Conservation (phyloP, 1,139 yeast species). For the Pichia inconspicua region DNA sequence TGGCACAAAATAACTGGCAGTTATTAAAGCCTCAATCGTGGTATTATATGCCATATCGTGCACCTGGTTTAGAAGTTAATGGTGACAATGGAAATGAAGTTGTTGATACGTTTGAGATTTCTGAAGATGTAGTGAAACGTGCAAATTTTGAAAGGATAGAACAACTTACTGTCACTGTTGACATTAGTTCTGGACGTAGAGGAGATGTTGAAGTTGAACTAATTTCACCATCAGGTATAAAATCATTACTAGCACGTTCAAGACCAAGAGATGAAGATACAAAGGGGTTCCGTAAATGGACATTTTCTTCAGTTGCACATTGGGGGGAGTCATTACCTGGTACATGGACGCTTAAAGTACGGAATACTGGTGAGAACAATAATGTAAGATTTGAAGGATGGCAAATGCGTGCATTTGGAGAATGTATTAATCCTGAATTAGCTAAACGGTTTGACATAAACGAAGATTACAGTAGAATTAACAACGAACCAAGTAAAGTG, state of each 20-base stretch:
- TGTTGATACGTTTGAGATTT: slow-evolving; percentile 36
- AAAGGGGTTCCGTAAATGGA: slow-evolving; percentile 74
- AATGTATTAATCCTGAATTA: slow-evolving; percentile 52
- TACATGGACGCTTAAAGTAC: slow-evolving; percentile 69
- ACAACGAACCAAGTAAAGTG: slow-evolving; percentile 18
- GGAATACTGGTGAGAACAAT: slow-evolving; percentile 34
- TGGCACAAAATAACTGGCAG: slow-evolving; percentile 64
- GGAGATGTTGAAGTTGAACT: slow-evolving; percentile 66
- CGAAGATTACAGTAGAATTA: slow-evolving; percentile 35
- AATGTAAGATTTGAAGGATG: slow-evolving; percentile 51
- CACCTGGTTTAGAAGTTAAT: slow-evolving; percentile 26
- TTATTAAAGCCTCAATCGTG: slow-evolving; percentile 88
- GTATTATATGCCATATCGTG: slow-evolving; percentile 45
- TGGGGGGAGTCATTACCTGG: slow-evolving; percentile 91
- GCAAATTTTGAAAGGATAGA: slow-evolving; percentile 69
- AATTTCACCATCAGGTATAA: slow-evolving; percentile 66
- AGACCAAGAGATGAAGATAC: slow-evolving; percentile 51
- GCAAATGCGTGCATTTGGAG: slow-evolving; percentile 82
- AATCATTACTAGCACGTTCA: slow-evolving; percentile 67
- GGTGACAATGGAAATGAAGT: slow-evolving; percentile 18
- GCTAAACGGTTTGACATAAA: slow-evolving; percentile 43
- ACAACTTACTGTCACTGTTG: slow-evolving; percentile 77
- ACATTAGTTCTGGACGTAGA: slow-evolving; percentile 55
- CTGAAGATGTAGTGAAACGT: slow-evolving; percentile 40
- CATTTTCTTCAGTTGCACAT: slow-evolving; percentile 95